Conservation (phyloP, 257 asterid genomes). For the Solanum neorickii region DNA sequence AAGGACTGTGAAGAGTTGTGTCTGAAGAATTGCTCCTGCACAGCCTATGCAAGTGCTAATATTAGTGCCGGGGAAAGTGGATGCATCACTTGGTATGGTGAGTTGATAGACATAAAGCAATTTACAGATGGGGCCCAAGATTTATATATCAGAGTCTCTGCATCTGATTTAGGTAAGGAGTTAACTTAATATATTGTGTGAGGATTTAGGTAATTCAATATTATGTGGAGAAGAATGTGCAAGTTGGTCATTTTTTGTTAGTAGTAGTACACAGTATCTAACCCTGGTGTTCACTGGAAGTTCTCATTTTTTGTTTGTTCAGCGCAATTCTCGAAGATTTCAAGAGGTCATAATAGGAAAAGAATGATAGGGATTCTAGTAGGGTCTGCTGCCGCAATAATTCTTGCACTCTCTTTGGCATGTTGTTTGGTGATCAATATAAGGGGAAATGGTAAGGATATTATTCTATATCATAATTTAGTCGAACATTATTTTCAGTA, state of each 20-base stretch:
- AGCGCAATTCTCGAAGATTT: conserved; percentile 3
- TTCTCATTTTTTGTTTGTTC: background rate
- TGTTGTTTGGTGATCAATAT: conserved; percentile 2
- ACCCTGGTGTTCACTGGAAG: background rate
- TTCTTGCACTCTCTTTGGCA: background rate
- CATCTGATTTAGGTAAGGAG: conserved; percentile 10
- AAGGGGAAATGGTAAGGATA: conserved; percentile 8
- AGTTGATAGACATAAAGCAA: conserved; percentile 18
- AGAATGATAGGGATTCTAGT: background rate
- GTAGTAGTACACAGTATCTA: background rate
- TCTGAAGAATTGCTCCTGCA: conserved; percentile 23
- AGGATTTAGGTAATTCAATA: background rate
- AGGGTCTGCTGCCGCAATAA: conserved; percentile 10
- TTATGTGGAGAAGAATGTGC: background rate
- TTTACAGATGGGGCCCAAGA: conserved; percentile 25
- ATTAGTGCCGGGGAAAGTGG: conserved; percentile 23
- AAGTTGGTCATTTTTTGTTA: background rate
- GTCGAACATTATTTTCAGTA: background rate
- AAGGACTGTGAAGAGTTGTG: conserved; percentile 15
- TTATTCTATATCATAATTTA: background rate
- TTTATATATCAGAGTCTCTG: conserved; percentile 12
- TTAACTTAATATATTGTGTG: background rate
- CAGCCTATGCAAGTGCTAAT: conserved; percentile 18
- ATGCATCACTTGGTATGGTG: conserved; percentile 30
- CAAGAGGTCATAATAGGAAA: conserved; percentile 3